A percentile compares a stretch with the other conserved stretches of the same genome.
Conservation (phyloP, 257 asterid species). For the Ilex aquifolium region DNA sequence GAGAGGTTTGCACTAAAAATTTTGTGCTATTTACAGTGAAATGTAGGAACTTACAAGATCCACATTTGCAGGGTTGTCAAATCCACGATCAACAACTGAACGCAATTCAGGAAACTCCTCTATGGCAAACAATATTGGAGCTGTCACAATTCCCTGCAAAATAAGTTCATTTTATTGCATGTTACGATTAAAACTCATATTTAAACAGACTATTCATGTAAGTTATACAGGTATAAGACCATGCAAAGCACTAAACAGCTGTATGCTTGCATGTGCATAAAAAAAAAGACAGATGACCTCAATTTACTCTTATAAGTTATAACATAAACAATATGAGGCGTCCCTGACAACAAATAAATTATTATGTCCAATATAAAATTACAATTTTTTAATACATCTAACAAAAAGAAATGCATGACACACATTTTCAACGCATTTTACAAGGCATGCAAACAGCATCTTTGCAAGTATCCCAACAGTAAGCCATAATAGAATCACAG, state of each 20-base stretch:
- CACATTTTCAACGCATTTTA: too few species aligned
- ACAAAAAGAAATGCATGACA: too few species aligned
- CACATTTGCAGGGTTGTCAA: constrained; percentile 46
- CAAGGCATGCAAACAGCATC: too few species aligned
- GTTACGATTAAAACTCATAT: not conserved
- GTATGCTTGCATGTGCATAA: not conserved
- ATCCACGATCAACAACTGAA: constrained; percentile 56
- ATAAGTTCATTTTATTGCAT: constrained; percentile 4
- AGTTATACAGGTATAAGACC: not conserved
- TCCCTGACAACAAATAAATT: too few species aligned
- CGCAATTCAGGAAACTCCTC: constrained; percentile 90
- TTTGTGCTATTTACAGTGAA: not conserved
- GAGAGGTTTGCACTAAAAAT: not conserved
- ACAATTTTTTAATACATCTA: too few species aligned
- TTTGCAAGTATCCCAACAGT: too few species aligned
- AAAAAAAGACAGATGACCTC: not conserved
- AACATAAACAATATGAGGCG: not conserved
- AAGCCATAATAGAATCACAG: too few species aligned
- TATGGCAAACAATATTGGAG: constrained; percentile 87
- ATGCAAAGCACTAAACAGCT: too few species aligned
- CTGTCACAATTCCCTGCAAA: constrained; percentile 76
- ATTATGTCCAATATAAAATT: too few species aligned
- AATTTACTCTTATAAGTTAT: too few species aligned
- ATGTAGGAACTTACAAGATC: constrained; percentile 52
- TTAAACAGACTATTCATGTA: too few species aligned